These are phyloP conservation scores for Boletus pseudo-olivaceus DNA, from an alignment of 768 basidiomycete species.

Conservation along the genomic window DNA sequence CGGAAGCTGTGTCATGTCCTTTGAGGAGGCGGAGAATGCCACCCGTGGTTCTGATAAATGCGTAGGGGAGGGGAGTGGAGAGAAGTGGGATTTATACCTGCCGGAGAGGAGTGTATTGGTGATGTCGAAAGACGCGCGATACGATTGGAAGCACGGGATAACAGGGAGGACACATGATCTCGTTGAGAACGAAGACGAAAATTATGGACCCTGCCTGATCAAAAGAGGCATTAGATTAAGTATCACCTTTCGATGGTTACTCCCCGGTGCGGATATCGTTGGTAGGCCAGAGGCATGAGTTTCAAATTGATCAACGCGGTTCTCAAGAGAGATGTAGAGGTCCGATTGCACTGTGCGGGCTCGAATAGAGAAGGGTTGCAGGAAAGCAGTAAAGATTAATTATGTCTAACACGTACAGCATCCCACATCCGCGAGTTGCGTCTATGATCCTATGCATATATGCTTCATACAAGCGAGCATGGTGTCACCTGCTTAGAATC, in stretches of 20 bases:
- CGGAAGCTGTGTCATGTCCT: constrained; percentile 79
- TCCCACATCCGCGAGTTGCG: neutral
- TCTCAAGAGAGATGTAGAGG: neutral
- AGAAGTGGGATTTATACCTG: constrained; percentile 55
- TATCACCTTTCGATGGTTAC: constrained; percentile 83
- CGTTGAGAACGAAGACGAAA: constrained; percentile 39
- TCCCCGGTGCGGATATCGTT: constrained; percentile 82
- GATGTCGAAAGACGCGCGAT: constrained; percentile 77
- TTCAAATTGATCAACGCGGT: constrained; percentile 6
- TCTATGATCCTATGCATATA: constrained; percentile 26
- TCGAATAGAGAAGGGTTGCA: neutral
- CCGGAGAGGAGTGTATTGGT: constrained; percentile 75
- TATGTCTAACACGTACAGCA: constrained; percentile 9
- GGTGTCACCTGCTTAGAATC: constrained; percentile 40
- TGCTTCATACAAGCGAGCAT: constrained; percentile 13
- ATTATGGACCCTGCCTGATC: constrained; percentile 36
- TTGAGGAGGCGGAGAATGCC: constrained; percentile 36
- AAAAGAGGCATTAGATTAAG: constrained; percentile 63
- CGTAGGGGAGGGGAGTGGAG: neutral
- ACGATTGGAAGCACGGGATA: constrained; percentile 88
- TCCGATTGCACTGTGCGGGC: neutral
- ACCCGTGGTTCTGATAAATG: neutral
- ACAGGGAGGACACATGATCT: constrained; percentile 55
- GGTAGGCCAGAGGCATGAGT: constrained; percentile 41
- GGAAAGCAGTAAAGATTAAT: constrained; percentile 23